Conservation (phyloP, 2,329 filamentous ascomycete species). For the Neurospora sp. region DNA sequence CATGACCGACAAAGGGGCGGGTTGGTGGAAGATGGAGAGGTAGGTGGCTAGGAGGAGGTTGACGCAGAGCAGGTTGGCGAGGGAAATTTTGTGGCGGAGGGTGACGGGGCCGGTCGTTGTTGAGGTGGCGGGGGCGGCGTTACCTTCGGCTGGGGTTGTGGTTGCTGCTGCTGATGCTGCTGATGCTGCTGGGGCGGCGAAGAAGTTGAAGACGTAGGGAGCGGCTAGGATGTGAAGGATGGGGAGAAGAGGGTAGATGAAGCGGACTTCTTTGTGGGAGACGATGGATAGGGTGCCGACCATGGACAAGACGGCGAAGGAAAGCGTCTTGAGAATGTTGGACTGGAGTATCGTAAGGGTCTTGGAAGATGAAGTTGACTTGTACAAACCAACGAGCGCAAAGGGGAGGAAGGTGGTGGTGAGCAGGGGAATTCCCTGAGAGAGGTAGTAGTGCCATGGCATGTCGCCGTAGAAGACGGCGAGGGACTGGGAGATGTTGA, state of each 20-base stretch:
- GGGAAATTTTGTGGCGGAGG: constrained; percentile 43
- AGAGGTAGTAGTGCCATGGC: constrained; percentile 85
- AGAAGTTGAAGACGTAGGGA: constrained; percentile 54
- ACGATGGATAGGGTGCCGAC: constrained; percentile 61
- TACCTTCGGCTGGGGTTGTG: constrained; percentile 17
- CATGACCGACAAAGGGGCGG: constrained; percentile 66
- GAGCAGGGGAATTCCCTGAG: constrained; percentile 79
- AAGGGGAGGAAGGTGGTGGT: constrained; percentile 79
- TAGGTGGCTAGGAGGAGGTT: constrained; percentile 68
- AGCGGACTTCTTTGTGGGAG: constrained; percentile 93
- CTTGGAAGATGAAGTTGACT: constrained; percentile 27
- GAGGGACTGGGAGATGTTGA: constrained; percentile 81
- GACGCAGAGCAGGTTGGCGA: constrained; percentile 47
- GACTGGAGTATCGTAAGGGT: constrained; percentile 24
- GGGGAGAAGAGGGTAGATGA: constrained; percentile 87
- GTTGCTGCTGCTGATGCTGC: constrained; percentile 18
- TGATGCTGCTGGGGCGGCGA: constrained; percentile 33
- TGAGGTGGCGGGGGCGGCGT: constrained; percentile 12
- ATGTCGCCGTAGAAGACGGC: constrained; percentile 90
- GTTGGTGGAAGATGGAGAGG: constrained; percentile 66
- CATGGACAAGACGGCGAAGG: constrained; percentile 49
- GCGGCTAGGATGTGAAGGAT: constrained; percentile 75
- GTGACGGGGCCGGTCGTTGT: constrained; percentile 14
- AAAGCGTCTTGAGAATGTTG: constrained; percentile 43
- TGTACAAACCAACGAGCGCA: constrained; percentile 53